Percentiles rank a stretch among this genome's conserved stretches.
Conservation (phyloP, 495 filamentous ascomycete species). For the Neurospora sp. region DNA sequence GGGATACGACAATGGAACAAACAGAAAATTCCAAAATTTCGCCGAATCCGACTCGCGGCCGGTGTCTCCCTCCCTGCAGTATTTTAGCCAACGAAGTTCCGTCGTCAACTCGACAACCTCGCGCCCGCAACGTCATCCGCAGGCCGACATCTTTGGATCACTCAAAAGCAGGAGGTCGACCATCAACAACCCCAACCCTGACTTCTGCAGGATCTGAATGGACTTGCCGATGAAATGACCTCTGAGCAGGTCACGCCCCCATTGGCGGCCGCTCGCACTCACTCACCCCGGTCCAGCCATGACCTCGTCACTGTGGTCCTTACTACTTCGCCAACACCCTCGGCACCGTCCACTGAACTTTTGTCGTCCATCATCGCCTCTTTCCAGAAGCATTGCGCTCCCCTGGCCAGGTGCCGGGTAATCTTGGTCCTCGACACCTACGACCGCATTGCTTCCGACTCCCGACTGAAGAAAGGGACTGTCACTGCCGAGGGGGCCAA, state of each 20-base stretch:
- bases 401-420: slow-evolving; percentile 23
- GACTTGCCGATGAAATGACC: slow-evolving; percentile 4
- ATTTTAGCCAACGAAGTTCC: not conserved
- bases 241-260: slow-evolving; percentile 1
- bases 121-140: not conserved
- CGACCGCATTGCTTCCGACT: slow-evolving; percentile 25
- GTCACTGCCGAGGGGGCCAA: slow-evolving; percentile 30
- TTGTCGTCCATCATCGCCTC: slow-evolving; percentile 26
- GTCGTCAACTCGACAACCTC: not conserved
- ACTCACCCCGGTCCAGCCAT: not conserved
- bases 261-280: not conserved
- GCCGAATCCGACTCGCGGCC: not conserved
- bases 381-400: slow-evolving; percentile 27
- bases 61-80: not conserved
- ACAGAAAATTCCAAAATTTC: not conserved
- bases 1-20: not conserved
- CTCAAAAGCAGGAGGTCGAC: not conserved
- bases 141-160: not conserved
- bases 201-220: not conserved
- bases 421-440: slow-evolving; percentile 38
- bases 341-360: slow-evolving; percentile 36
- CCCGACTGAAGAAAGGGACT: slow-evolving; percentile 35
- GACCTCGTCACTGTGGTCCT: slow-evolving; percentile 33
- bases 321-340: slow-evolving; percentile 39
- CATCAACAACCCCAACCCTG: not conserved